Base-by-base conservation (phyloP, 257 asterid species). In the Forsythia suspensa region DNA sequence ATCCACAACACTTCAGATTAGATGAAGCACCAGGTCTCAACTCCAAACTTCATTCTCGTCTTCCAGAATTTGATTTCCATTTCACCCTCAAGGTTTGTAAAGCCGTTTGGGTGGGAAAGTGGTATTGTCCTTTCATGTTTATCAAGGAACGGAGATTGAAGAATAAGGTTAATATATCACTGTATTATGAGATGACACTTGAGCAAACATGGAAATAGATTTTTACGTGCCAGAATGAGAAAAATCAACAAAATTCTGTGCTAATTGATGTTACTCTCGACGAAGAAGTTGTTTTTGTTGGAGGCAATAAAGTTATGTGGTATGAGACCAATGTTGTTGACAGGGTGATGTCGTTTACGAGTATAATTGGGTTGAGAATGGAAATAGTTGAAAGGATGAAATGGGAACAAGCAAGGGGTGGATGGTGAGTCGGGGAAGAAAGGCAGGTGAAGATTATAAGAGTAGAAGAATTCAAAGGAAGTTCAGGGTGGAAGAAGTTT, bases 301-400 rank as follows among this genome's bases (percentile, higher is more conserved):
- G 39, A 3, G 90, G 82, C 9, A 74, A 40, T 4, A 81, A 66
- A 38, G 87, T 88, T 42, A 8, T 8, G 36, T 81, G 91, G 92
- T 39, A 80, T 4, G 90, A 75, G 52, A 73, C 20, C 39, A 43
- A 39, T 5, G 76, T 24, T 9, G 81, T 2, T 0, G 85, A 83
- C 6, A 90, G 92, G 34, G 86, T 85, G 29, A 41, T 89, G 8
- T 86, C 91, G 94, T 92, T 86, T 77, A 18, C 34, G 37, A 77
- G 80, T 15, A 24, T 24, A 24, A 82, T 90, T n/a, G 97, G 94
- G 5, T 68, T 90, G 88, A 88, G 90, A 51, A 71, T 69, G 24
- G 97, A 93, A 76, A 12, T 91, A 8, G 86, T 88, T n/a, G 78
- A 89, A 16, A 82, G 92, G 76, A 24, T 24, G 24, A 24, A 24